Evolutionary conservation across 2,329 filamentous ascomycete species (phyloP).

Genomic region (Paraphoma chrysanthemicola): DNA sequence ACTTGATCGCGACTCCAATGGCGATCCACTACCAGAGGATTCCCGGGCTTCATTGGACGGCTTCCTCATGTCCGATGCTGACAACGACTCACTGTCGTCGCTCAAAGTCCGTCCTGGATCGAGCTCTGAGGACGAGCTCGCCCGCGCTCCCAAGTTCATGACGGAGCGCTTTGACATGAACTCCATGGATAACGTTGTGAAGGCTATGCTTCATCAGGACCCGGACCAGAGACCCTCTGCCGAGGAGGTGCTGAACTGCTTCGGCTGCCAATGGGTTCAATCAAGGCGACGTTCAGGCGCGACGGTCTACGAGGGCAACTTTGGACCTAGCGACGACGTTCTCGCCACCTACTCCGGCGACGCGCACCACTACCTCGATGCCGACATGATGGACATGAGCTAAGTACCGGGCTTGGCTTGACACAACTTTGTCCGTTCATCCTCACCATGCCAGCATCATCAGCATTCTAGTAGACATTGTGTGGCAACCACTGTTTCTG

Average conservation of each 20-base stretch:
- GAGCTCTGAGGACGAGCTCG: slow-evolving; percentile 59
- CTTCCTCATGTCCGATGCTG: slow-evolving; percentile 41
- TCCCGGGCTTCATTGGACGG: slow-evolving; percentile 28
- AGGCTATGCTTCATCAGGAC: slow-evolving; percentile 84
- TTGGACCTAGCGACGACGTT: slow-evolving; percentile 78
- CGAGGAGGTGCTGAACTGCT: slow-evolving; percentile 73
- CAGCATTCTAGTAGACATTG: background rate
- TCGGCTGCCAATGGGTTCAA: slow-evolving; percentile 81
- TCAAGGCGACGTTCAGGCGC: slow-evolving; percentile 81
- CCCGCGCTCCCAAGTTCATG: slow-evolving; percentile 87
- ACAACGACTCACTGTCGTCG: slow-evolving; percentile 49
- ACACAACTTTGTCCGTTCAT: background rate
- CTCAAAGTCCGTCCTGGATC: slow-evolving; percentile 36
- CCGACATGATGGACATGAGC: slow-evolving; percentile 68
- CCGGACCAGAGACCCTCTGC: slow-evolving; percentile 76
- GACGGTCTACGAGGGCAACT: slow-evolving; percentile 96
- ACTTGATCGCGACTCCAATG: slow-evolving; percentile 74
- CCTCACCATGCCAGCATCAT: no score
- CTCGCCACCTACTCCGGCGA: slow-evolving; percentile 56
- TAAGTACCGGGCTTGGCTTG: slow-evolving; percentile 20
- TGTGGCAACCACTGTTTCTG: background rate
- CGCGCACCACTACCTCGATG: slow-evolving; percentile 29
- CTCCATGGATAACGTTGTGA: slow-evolving; percentile 83
- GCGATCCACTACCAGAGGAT: slow-evolving; percentile 36
- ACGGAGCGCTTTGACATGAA: slow-evolving; percentile 72